Conservation (phyloP, 2,329 filamentous ascomycete genomes). For the Fusarium azukiicola region DNA sequence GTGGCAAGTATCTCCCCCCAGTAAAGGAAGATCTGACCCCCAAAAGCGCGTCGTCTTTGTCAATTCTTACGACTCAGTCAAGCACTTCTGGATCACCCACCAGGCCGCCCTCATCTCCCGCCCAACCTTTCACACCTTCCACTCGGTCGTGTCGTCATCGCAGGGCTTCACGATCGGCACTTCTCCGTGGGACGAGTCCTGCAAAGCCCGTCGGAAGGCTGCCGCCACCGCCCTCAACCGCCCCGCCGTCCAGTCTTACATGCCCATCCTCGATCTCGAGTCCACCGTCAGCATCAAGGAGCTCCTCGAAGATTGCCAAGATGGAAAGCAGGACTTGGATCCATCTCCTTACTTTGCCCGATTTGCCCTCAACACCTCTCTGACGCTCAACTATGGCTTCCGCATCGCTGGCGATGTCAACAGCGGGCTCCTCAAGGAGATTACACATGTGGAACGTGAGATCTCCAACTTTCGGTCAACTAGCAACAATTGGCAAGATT, state of each 20-base stretch:
- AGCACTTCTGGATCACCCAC: constrained; percentile 88
- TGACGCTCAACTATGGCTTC: constrained; percentile 90
- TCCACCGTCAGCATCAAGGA: constrained; percentile 86
- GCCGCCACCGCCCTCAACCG: constrained; percentile 90
- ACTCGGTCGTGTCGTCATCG: constrained; percentile 87
- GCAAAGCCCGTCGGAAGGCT: constrained; percentile 88
- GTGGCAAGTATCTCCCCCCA: not conserved
- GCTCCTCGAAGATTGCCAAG: constrained; percentile 81
- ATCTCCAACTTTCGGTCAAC: constrained; percentile 89
- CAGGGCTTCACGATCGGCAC: constrained; percentile 92
- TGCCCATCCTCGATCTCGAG: constrained; percentile 91
- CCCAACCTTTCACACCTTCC: constrained; percentile 90
- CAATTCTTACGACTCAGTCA: constrained; percentile 88
- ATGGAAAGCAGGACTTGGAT: constrained; percentile 83
- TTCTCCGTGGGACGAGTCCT: constrained; percentile 91
- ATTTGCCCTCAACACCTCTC: constrained; percentile 87
- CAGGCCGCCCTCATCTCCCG: constrained; percentile 89
- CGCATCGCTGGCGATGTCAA: constrained; percentile 87
- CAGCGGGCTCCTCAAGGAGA: constrained; percentile 85
- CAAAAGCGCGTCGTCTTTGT: constrained; percentile 85
- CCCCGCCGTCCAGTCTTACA: constrained; percentile 88
- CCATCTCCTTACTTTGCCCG: constrained; percentile 87
- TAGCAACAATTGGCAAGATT: constrained; percentile 92
- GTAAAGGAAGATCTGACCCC: not conserved
- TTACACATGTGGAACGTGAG: constrained; percentile 87